Base-by-base conservation (phyloP, 495 filamentous ascomycete species). In the Immersiella caudata region DNA sequence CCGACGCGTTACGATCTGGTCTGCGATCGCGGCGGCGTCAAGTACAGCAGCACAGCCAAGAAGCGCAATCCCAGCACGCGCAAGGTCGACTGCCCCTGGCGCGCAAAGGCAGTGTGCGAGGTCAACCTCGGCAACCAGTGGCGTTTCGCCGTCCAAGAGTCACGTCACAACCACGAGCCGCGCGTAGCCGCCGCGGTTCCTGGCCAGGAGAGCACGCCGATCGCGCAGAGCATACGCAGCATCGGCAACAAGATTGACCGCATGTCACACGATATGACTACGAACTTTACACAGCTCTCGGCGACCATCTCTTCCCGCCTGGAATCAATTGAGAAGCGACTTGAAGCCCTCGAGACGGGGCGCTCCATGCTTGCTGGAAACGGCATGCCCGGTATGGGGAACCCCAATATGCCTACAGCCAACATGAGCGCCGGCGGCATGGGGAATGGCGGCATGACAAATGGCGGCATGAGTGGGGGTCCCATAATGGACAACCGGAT, bases 21-120 rank as follows among this genome's bases (percentile, higher is more conserved):
- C 2, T 84, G 82, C 72, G 82, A 84, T 60, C 81, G 82, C 35
- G 82, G 82, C 36, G 82, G 82, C 11, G 82, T 84, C 71, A 83
- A 83, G 70, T 84, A 84, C 74, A 80, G 65, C 73, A 84, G 81
- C 74, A 84, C 82, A 0, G 82, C 82, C 12, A 83, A 83, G 72
- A 84, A 83, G 75, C 79, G 82, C 21, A 83, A 81, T 64, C 82
- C 82, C 6, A 83, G 78, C 70, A 84, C 82, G 18, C 80, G 82
- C 67, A 84, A 84, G 73, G 75, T 84, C 33, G 82, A 84, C 62
- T 84, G 82, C 56, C 82, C 82, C 22, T 84, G 79, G 76, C 79
- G 80, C 49, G 82, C 82, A 12, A 84, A 84, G 70, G 82, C 82
- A 1, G 82, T 84, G 12, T 84, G 81, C 58, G 82, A 84, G 55